phyloP scores from a whole-genome alignment of 495 filamentous ascomycete genomes.

The Durotheca rogersii region DNA sequence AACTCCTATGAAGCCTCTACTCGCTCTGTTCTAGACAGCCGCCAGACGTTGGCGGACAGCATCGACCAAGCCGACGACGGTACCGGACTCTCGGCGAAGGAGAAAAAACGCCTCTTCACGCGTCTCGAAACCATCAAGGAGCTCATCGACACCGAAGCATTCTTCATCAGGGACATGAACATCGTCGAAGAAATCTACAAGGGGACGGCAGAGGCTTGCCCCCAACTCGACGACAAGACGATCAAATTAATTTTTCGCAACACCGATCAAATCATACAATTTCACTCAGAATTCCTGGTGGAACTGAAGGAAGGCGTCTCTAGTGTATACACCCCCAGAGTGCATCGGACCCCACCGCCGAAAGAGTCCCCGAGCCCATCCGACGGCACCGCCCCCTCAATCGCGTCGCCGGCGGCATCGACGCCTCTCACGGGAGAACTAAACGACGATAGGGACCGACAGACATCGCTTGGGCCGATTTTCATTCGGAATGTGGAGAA shows the following conservation, averaged over 20 bases:
- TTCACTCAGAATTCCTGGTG: conserved; percentile 74
- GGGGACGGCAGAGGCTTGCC: conserved; percentile 80
- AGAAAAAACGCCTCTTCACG: conserved; percentile 54
- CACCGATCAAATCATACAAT: conserved; percentile 78
- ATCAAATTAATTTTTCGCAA: conserved; percentile 88
- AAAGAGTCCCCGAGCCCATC: conserved; percentile 37
- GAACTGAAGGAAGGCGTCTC: conserved; percentile 74
- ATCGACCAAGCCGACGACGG: conserved; percentile 28
- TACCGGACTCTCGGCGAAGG: conserved; percentile 33
- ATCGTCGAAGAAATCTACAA: conserved; percentile 96
- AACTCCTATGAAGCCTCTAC: conserved; percentile 37
- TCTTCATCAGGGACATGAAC: conserved; percentile 89
- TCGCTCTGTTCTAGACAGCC: conserved; percentile 26
- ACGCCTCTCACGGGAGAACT: conserved; percentile 37
- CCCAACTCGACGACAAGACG: conserved; percentile 77
- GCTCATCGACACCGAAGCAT: conserved; percentile 85
- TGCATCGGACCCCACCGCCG: conserved; percentile 42
- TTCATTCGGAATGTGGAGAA: conserved; percentile 70
- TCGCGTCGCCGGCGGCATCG: conserved; percentile 23
- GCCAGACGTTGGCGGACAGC: conserved; percentile 33
- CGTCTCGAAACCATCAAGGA: conserved; percentile 83
- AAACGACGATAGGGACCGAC: conserved; percentile 62
- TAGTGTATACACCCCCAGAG: conserved; percentile 65
- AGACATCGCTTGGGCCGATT: conserved; percentile 74
- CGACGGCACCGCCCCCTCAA: conserved; percentile 36